Evolutionary conservation across 768 basidiomycete species (phyloP), one percentile per base, ranked within the genome.

Genomic region (Leccinum disarticulatum): DNA sequence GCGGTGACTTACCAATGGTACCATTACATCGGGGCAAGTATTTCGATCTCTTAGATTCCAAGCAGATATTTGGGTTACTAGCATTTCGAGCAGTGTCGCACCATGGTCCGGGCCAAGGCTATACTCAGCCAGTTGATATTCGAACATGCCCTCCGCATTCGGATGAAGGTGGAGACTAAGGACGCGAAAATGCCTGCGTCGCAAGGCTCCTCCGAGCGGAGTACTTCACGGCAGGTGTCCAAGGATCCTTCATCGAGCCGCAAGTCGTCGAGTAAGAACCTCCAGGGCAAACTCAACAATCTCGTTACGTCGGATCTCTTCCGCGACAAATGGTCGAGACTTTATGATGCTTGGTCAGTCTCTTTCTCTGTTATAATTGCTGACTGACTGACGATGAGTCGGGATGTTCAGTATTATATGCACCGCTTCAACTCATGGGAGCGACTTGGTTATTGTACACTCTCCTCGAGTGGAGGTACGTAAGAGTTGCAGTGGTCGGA

Each of bases 81-180:
- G 27, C n/a, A 17, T 38, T 57, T 11, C 8, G 27, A 19, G 8
- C 15, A 57, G 56, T 53, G 50, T 15, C 56, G 56, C n/a, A 38
- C 35, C 8, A 54, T 57, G 56, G 56, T 57, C n/a, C 35, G 56
- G 51, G 14, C 27, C 14, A 52, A 57, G 27, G 56, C 50, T 22
- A 53, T 57, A 28, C 50, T 57, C n/a, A 38, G 33, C 17, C 56
- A 57, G 19, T 35, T 57, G 14, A 57, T 57, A 57, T 53, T 57
- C 11, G 35, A 54, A 15, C 56, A 57, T 10, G 56, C 50, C n/a
- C 51, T 57, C 33, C 56, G 50, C 27, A 54, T 57, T 3, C 56
- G 56, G 19, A 19, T 54, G 36, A 57, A 53, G 38, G 35, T 50
- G 22, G 56, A 57, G 27, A 54, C 27, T 2, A 36, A 52, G n/a